These are phyloP conservation scores for Lactifluus subvellereus DNA, from an alignment of 768 basidiomycete genomes.

Conservation along the genomic window DNA sequence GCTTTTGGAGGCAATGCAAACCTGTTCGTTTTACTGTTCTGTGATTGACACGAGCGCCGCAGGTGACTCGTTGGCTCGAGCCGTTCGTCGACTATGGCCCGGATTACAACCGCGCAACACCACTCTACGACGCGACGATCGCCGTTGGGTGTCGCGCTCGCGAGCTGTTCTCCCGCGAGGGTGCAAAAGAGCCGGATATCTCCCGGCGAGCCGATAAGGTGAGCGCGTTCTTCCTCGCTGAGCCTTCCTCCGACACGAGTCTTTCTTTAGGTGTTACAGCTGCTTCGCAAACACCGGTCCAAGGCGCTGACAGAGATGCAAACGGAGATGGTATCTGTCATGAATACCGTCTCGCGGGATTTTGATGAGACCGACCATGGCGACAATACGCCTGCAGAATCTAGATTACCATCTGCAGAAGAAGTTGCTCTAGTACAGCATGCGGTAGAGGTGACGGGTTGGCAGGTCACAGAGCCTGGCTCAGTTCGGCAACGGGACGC, in stretches of 20 bases:
- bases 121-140: slow-evolving; percentile 13
- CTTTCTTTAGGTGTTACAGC: not conserved
- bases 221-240: not conserved
- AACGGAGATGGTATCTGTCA: not conserved
- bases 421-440: not conserved
- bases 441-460: not conserved
- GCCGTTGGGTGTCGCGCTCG: slow-evolving; percentile 5
- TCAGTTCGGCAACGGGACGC: not conserved
- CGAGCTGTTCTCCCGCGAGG: not conserved
- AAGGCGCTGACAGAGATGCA: not conserved
- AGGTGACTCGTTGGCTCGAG: slow-evolving; percentile 19
- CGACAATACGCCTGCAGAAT: not conserved
- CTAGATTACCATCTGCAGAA: not conserved
- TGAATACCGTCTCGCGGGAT: not conserved
- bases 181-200: not conserved
- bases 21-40: not conserved
- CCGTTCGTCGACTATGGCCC: slow-evolving; percentile 17
- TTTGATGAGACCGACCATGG: not conserved
- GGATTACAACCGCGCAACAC: slow-evolving; percentile 1
- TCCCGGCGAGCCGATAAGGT: not conserved
- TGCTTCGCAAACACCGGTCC: not conserved
- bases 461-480: not conserved
- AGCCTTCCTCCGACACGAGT: not conserved
- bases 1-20: slow-evolving; percentile 4
- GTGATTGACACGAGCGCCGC: not conserved